These are phyloP conservation scores for Podospora tetraspora DNA, from an alignment of 495 filamentous ascomycete genomes.

Conservation along the genomic window DNA sequence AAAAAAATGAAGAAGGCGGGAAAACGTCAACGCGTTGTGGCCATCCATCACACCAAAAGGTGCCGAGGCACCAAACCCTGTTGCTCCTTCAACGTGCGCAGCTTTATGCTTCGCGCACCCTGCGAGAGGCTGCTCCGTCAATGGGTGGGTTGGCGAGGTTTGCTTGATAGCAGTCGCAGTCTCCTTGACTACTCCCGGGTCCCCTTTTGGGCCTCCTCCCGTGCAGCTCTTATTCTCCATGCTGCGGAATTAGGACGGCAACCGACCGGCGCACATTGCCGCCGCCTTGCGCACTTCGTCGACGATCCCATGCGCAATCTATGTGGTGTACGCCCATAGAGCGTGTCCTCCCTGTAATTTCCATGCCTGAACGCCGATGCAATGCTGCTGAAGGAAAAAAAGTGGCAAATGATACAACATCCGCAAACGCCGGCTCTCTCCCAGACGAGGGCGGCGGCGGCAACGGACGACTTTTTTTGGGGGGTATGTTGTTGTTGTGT, in stretches of 20 bases:
- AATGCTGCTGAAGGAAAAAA: slow-evolving; percentile 41
- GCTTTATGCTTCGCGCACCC: background rate
- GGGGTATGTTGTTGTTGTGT: slow-evolving; percentile 35
- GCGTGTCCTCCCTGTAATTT: slow-evolving; percentile 27
- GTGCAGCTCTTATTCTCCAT: background rate
- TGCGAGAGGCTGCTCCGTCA: slow-evolving; percentile 8
- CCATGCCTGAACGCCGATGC: slow-evolving; percentile 47
- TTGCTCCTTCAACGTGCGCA: background rate
- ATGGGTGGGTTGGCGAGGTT: background rate
- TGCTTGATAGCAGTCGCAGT: slow-evolving; percentile 16
- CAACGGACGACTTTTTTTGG: slow-evolving; percentile 22
- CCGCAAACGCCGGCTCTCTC: background rate
- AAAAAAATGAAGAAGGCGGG: slow-evolving; percentile 4
- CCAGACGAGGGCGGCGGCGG: slow-evolving; percentile 7
- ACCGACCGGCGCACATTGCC: slow-evolving; percentile 52
- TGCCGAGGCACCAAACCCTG: background rate
- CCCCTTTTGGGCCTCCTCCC: background rate
- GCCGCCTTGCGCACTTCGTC: slow-evolving; percentile 18
- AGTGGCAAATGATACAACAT: slow-evolving; percentile 36
- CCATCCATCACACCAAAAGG: slow-evolving; percentile 8
- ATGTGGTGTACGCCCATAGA: slow-evolving; percentile 9
- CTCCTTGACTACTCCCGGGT: slow-evolving; percentile 3
- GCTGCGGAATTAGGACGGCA: slow-evolving; percentile 42
- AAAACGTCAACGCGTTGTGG: slow-evolving; percentile 1
- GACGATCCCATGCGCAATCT: slow-evolving; percentile 16